Evolutionary conservation across 1,284 basidiomycete species (phyloP).

Genomic region (Schizophyllum amplum): DNA sequence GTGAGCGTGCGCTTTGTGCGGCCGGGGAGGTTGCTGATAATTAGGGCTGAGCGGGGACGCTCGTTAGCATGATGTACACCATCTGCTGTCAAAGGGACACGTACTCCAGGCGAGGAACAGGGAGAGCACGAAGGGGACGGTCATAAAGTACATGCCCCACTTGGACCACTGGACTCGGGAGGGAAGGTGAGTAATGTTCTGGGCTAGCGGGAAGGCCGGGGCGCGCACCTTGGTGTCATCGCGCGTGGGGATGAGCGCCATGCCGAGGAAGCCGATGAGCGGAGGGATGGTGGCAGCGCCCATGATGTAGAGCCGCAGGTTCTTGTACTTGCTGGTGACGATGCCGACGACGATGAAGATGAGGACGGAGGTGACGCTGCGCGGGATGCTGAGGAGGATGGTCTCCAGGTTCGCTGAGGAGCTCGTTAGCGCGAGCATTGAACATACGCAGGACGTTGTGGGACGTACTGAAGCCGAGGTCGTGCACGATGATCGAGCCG

Average conservation of each 20-base stretch:
- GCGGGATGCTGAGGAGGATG: conserved; percentile 11
- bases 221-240: conserved; percentile 11
- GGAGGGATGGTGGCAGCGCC: conserved; percentile 10
- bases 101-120: conserved; percentile 11
- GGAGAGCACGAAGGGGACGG: conserved; percentile 11
- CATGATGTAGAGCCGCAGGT: conserved; percentile 12
- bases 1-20: conserved; percentile 15
- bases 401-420: conserved; percentile 6
- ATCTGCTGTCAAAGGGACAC: background rate
- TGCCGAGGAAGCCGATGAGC: conserved; percentile 11
- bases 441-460: background rate
- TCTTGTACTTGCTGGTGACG: conserved; percentile 8
- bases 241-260: conserved; percentile 4
- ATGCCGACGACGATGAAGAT: conserved; percentile 12
- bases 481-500: conserved; percentile 10
- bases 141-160: conserved; percentile 4
- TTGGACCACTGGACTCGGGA: background rate
- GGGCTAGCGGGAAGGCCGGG: background rate
- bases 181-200: background rate
- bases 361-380: conserved; percentile 8
- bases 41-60: background rate
- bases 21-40: conserved; percentile 12
- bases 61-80: background rate
- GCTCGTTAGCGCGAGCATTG: background rate
- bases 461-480: conserved; percentile 12